A percentile compares a stretch with the other conserved stretches of the same genome.
phyloP scores from a whole-genome alignment of 2,329 filamentous ascomycete genomes.

The Phyllosticta citriasiana region DNA sequence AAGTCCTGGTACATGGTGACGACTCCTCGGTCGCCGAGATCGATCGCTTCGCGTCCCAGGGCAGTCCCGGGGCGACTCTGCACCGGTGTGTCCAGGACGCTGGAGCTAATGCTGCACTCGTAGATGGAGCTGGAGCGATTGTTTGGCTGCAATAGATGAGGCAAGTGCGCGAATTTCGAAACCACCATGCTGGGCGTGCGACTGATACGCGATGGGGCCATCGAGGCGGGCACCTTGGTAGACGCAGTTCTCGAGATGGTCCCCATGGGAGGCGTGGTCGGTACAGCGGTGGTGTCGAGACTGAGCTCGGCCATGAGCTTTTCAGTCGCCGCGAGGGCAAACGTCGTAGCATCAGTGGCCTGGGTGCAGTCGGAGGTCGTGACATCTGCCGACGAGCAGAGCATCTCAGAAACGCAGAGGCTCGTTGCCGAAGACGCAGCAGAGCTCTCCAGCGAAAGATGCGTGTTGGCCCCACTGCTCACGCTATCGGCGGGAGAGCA shows the following conservation, averaged over 20 bases:
- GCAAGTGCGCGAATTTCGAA: background rate
- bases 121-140: background rate
- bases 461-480: background rate
- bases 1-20: conserved; percentile 6
- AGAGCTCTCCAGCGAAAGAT: background rate
- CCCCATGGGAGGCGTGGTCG: background rate
- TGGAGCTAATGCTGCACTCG: background rate
- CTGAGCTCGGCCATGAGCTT: conserved; percentile 8
- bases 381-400: background rate
- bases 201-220: background rate
- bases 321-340: conserved; percentile 4
- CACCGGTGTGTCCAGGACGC: background rate
- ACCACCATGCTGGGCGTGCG: background rate
- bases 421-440: background rate
- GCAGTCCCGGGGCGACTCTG: conserved; percentile 2
- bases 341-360: background rate
- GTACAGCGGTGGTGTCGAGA: background rate
- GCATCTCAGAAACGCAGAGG: background rate
- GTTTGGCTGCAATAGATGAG: background rate
- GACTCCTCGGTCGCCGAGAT: background rate
- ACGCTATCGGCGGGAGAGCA: background rate
- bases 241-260: background rate
- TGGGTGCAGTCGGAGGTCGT: background rate
- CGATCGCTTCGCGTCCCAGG: background rate
- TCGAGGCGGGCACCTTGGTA: background rate